Evolutionary conservation across 2,329 filamentous ascomycete genomes (phyloP), one percentile per base, ranked within the genome.

Genomic region (Colletotrichum tropicale): DNA sequence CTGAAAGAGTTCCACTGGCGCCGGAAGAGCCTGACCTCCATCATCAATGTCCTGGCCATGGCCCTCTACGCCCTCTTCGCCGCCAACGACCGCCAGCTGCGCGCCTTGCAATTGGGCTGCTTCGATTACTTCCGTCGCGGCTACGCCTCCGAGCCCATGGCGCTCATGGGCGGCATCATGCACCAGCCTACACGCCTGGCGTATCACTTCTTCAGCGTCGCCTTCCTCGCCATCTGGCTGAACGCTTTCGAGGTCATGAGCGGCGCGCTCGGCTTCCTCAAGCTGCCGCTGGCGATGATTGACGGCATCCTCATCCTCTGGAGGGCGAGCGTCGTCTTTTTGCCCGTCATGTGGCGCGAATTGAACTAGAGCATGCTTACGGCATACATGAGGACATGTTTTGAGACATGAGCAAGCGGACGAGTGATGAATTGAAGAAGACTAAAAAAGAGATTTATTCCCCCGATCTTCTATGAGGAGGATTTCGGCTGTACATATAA

Each of bases 21-120:
- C 79, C 92, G 97, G 81, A 98, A 98, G 87, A 87, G 89, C 78
- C 89, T 96, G 66, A 95, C 95, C 0, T 92, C 92, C 69, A 96
- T 98, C 79, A 97, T 99, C 89, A 99, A 99, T 85, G 98, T 98
- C 80, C 92, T 99, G n/a, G 96, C 97, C 2, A 95, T 97, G 88
- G 96, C 97, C 0, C 90, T 99, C 2, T 99, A 99, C 87, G 89
- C 91, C 36, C 91, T 99, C 15, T 99, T 98, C 83, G 95, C 96
- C 18, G 97, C 96, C 67, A 89, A 98, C 83, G 94, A 95, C 84
- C 85, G 89, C 60, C 91, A 96, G 81, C 91, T 98, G 68, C 91
- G 91, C 78, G 93, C 94, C 70, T 92, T 99, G 61, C 96, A 98
- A 86, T 90, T 90, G 78, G 97, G 97, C 64, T 99, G 97, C 87